phyloP scores from a whole-genome alignment of 1,139 yeast genomes.

The Kodamaea alishanica region DNA sequence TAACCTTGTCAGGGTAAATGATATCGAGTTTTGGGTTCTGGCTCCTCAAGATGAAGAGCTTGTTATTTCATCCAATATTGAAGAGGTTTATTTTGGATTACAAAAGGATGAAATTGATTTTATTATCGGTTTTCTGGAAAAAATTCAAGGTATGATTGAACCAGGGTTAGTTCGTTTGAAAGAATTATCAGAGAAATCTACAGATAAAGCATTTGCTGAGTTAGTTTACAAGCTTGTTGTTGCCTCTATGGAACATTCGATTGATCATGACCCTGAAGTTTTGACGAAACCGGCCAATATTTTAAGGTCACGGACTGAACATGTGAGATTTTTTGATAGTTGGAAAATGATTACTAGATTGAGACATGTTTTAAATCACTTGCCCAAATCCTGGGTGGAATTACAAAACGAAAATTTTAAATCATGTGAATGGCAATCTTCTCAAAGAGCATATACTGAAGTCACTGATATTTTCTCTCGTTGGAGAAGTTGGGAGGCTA shows the following conservation, averaged over 20 bases:
- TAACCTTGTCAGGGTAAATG: conserved; percentile 16
- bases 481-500: conserved; percentile 93
- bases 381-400: conserved; percentile 55
- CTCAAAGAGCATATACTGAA: conserved; percentile 49
- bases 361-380: conserved; percentile 61
- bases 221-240: conserved; percentile 54
- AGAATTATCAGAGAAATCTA: conserved; percentile 12
- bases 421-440: conserved; percentile 34
- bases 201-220: conserved; percentile 28
- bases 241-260: conserved; percentile 57
- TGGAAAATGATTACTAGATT: conserved; percentile 84
- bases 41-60: conserved; percentile 20
- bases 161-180: conserved; percentile 23
- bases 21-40: conserved; percentile 45
- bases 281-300: conserved; percentile 85
- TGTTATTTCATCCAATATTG: conserved; percentile 34
- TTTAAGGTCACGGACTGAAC: conserved; percentile 65
- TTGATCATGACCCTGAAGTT: conserved; percentile 84
- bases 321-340: conserved; percentile 74
- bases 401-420: conserved; percentile 21
- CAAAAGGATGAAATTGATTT: conserved; percentile 37
- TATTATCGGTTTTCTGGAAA: conserved; percentile 28
- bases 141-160: conserved; percentile 16
- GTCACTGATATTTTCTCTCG: conserved; percentile 58
- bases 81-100: conserved; percentile 28